Evolutionary conservation across 2,329 filamentous ascomycete genomes (phyloP), one percentile per base, ranked within the genome.

Genomic region (Verticillium dahliae): DNA sequence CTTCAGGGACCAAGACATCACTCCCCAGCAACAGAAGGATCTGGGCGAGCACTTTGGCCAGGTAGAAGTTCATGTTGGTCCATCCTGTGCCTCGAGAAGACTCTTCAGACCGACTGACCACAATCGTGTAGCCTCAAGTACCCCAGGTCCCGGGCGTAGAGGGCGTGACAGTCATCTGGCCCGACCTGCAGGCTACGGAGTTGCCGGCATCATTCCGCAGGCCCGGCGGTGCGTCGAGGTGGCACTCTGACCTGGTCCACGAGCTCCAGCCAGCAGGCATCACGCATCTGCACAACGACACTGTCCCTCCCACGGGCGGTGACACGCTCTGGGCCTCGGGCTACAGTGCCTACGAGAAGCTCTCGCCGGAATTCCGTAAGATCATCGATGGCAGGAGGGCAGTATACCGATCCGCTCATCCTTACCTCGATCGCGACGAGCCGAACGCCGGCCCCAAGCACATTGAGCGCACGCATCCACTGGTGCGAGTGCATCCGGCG

Each of bases 311-410:
- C 0, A 70, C 85, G 0, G 89, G 89, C 1, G 89, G 89, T 11
- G 89, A 91, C 71, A 91, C 89, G 0, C 80, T 91, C 0, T 91
- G 89, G 88, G 86, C 88, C 0, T 86, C 81, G 62, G 87, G 88
- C 1, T 91, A 91, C 69, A 77, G 84, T 0, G 88, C 88, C 0
- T 91, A 91, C 67, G 87, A 90, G 72, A 91, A 91, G 73, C 80
- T 91, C 0, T 89, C 85, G 1, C 89, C 88, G 0, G 82, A 77
- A 2, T 91, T 91, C 75, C 86, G 88, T 50, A 83, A 83, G 70
- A 84, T 91, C 59, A 88, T 91, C 63, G 88, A 91, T 67, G 88
- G 88, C 6, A 81, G 79, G 62, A 73, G 81, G 4, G 89, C 87
- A 22, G 81, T 91, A 1, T 90, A 90, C 68, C 75, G 78, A 7